Evolutionary conservation across 2,329 filamentous ascomycete genomes (phyloP).

Genomic region (Trichoderma breve): DNA sequence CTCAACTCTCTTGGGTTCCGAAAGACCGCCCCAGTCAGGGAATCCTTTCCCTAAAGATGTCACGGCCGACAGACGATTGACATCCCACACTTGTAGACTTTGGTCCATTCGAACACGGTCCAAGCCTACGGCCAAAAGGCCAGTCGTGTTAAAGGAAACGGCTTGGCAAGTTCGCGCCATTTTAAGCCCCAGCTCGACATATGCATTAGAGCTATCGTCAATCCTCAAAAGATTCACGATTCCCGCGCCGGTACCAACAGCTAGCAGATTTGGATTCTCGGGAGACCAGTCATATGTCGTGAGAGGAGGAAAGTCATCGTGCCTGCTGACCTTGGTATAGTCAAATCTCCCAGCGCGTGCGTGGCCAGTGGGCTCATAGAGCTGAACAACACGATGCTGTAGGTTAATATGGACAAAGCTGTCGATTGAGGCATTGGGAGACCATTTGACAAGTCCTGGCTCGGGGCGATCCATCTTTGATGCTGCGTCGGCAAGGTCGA

Average conservation of each 20-base stretch:
- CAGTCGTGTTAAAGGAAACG: constrained; percentile 72
- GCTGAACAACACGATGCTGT: constrained; percentile 60
- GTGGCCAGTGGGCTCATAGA: constrained; percentile 61
- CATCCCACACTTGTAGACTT: constrained; percentile 80
- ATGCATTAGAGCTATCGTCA: constrained; percentile 65
- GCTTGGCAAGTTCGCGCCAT: constrained; percentile 77
- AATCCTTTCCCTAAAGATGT: constrained; percentile 50
- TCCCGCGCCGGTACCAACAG: constrained; percentile 71
- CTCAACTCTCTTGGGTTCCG: constrained; percentile 59
- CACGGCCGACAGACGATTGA: constrained; percentile 58
- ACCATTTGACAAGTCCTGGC: constrained; percentile 65
- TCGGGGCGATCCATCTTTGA: constrained; percentile 56
- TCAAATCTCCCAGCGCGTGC: constrained; percentile 58
- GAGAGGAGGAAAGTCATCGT: constrained; percentile 62
- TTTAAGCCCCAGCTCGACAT: constrained; percentile 66
- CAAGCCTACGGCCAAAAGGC: constrained; percentile 72
- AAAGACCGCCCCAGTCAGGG: constrained; percentile 46
- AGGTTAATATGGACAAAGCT: constrained; percentile 65
- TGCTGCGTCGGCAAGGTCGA: neutral
- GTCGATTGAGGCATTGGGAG: constrained; percentile 56
- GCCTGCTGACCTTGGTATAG: constrained; percentile 54
- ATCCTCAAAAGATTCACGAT: constrained; percentile 73
- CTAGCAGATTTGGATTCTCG: constrained; percentile 62
- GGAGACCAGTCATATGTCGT: constrained; percentile 68
- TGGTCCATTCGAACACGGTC: constrained; percentile 80